Evolutionary conservation across 2,329 filamentous ascomycete genomes (phyloP), one percentile per base, ranked within the genome.

Genomic region (Exserohilum turcica): DNA sequence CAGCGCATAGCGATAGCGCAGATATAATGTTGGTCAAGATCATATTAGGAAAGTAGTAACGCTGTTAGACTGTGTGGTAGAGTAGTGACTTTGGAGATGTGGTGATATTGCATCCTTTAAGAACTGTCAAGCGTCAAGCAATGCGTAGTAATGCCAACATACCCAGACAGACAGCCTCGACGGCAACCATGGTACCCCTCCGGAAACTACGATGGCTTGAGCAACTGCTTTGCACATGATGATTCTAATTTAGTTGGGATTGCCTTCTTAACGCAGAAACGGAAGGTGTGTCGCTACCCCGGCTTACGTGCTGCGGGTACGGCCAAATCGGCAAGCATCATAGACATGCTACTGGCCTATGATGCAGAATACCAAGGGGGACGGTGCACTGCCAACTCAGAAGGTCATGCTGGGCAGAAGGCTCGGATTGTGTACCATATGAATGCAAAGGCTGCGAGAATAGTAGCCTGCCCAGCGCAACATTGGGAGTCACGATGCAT

Each of bases 1-100:
- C 48, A 44, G 61, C 59, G 48, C 63, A 60, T 44, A 66, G 48
- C 38, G 68, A 63, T 46, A 65, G 59, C 27, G 54, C 61, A 36
- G 60, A 58, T 18, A 71, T 4, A 6, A 61, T 56, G 36, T 58
- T 53, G 38, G 52, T 51, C 39, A 72, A 48, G 57, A 67, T 61
- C 70, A 73, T 73, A 39, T 62, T 56, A 52, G 46, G 49, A 37
- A 9, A 52, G 15, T 45, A 47, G 27, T 39, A 43, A 39, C 43
- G 45, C 33, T 49, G 51, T 59, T 47, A 51, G 44, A 36, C 51
- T 52, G 36, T 48, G 43, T 48, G 46, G 18, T 46, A 48, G 50
- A 24, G 44, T 53, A 39, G 33, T 38, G 18, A 28, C 7, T 21
- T 18, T 47, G 44, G 51, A 49, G 49, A 60, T 56, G 54, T 36